Evolutionary conservation across 371 early-diverging fungal genomes (phyloP).

Genomic region (Vairimorpha apis): DNA sequence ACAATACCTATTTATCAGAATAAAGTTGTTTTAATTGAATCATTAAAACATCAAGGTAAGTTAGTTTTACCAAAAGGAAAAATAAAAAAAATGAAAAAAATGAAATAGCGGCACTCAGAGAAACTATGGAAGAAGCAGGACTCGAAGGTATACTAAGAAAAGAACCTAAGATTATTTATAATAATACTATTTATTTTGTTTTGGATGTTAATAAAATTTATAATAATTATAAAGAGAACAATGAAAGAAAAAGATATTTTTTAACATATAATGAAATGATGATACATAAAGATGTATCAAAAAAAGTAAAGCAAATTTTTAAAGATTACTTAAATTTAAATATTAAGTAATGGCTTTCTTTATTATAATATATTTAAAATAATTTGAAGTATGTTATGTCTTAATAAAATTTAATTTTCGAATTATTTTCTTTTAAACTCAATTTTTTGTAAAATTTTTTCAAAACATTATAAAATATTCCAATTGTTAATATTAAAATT

Average conservation of each 20-base stretch:
- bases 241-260: background rate
- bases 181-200: background rate
- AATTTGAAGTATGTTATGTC: too few relatives aligned
- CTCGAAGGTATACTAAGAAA: slow-evolving; percentile 34
- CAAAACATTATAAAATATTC: too few relatives aligned
- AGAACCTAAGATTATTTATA: background rate
- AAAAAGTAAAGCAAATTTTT: background rate
- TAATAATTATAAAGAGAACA: slow-evolving; percentile 7
- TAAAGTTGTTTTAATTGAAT: slow-evolving; percentile 27
- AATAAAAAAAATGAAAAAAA: slow-evolving; percentile 46
- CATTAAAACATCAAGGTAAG: slow-evolving; percentile 24
- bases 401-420: too few relatives aligned
- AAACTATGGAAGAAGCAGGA: slow-evolving; percentile 59
- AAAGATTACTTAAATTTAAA: too few relatives aligned
- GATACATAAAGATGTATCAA: background rate
- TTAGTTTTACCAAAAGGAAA: slow-evolving; percentile 60
- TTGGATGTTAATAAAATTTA: slow-evolving; percentile 7
- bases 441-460: too few relatives aligned
- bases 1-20: slow-evolving; percentile 12
- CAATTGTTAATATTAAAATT: too few relatives aligned
- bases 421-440: too few relatives aligned
- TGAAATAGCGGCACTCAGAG: slow-evolving; percentile 55
- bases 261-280: background rate
- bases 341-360: too few relatives aligned
- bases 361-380: too few relatives aligned